Percentiles rank a stretch among this genome's conserved stretches.
Conservation (phyloP, 306 rosid genomes). For the Elaeagnus macrophylla region DNA sequence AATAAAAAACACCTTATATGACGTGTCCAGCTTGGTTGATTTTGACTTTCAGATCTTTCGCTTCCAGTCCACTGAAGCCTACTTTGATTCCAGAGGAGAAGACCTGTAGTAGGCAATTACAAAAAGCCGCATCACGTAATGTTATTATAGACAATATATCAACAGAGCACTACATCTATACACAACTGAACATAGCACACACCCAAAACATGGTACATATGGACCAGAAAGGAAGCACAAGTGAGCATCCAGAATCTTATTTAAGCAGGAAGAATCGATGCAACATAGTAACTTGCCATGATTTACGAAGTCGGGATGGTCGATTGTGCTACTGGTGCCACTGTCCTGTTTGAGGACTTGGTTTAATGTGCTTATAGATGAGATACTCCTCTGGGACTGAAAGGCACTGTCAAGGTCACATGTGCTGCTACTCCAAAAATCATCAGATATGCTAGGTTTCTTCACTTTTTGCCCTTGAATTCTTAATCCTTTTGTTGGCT, state of each 20-base stretch:
- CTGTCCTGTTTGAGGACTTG: conserved; percentile 43
- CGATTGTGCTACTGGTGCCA: conserved; percentile 32
- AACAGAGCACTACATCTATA: too few species aligned
- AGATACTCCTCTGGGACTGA: conserved; percentile 77
- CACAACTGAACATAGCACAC: too few species aligned
- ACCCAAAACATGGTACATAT: too few species aligned
- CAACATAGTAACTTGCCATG: conserved; percentile 47
- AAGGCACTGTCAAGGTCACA: conserved; percentile 64
- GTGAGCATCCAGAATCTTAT: too few species aligned
- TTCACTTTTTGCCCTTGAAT: conserved; percentile 65
- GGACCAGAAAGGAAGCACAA: too few species aligned
- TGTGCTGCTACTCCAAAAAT: conserved; percentile 94
- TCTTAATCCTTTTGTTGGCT: conserved; percentile 79
- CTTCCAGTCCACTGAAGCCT: conserved; percentile 80
- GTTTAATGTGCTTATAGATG: conserved; percentile 71
- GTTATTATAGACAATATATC: too few species aligned
- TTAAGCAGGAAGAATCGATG: background rate
- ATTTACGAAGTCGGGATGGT: conserved; percentile 63
- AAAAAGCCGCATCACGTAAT: background rate
- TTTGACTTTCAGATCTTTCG: conserved; percentile 40
- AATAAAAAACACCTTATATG: conserved; percentile 40
- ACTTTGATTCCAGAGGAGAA: conserved; percentile 81
- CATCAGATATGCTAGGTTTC: conserved; percentile 61
- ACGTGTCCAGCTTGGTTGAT: conserved; percentile 39
- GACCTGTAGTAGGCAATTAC: conserved; percentile 42